Evolutionary conservation across 495 filamentous ascomycete genomes (phyloP), one percentile per base, ranked within the genome.

Genomic region (Penicillium parvum): DNA sequence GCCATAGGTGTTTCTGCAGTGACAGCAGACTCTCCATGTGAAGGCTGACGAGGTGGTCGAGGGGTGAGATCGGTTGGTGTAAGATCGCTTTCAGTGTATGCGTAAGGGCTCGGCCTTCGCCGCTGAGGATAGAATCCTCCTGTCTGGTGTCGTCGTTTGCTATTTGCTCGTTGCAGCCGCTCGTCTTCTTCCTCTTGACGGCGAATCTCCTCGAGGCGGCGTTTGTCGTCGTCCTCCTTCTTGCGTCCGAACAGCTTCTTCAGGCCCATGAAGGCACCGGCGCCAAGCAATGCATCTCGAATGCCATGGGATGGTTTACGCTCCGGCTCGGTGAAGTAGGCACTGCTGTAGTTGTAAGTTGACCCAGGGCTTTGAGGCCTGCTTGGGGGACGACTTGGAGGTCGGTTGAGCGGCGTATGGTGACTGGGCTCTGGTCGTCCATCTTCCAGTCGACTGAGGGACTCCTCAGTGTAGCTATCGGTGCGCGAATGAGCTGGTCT

Each of bases 191-290:
- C 57, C 20, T 82, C 76, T 26, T 61, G 70, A 29, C 64, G 63
- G 29, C 72, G 76, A 15, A 86, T 70, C 3, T 77, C 74, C 22
- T 82, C 79, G 11, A 86, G 37, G n/a, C 82, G 73, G 11, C 72
- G 75, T 29, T 87, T 72, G 38, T 87, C 82, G 51, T 78, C 81
- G 33, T 73, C 68, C 11, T 78, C 77, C 34, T 57, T 60, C 47
- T 73, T 69, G 33, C 77, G 77, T 25, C 74, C 81, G 52, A 83
- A 80, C 52, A 81, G 72, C 57, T 81, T 85, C 61, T 81, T 61
- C 65, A 78, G 61, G 50, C 87, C 64, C 57, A 84, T 67, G 69
- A 76, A 63, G 6, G 76, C 74, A 8, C 89, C 89, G 4, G 88
- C 66, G 2, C 78, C 80, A 22, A 83, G 77, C 19, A 92, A 48